A percentile compares a stretch with the other conserved stretches of the same genome.
These are phyloP conservation scores for Suhomyces yuchorum DNA, from an alignment of 1,139 yeast genomes.

Conservation along the genomic window DNA sequence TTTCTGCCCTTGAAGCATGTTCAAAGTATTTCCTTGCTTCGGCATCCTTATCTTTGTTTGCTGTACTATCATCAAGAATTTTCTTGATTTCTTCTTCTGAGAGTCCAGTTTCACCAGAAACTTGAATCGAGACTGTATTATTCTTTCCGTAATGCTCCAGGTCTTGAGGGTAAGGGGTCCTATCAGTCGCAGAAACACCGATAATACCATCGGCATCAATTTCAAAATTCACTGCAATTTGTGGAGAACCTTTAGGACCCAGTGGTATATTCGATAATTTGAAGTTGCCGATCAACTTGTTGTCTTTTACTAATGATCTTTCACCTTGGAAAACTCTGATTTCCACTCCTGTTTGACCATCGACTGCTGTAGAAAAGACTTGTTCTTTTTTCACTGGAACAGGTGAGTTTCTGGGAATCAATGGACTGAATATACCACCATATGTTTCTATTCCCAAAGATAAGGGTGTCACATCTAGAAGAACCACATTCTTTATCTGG, in stretches of 20 bases:
- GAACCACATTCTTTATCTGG: constrained; percentile 66
- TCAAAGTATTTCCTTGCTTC: constrained; percentile 43
- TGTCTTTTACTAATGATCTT: constrained; percentile 70
- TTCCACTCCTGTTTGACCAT: constrained; percentile 80
- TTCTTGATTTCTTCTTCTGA: constrained; percentile 62
- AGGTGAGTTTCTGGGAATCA: constrained; percentile 74
- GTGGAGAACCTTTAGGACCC: constrained; percentile 77
- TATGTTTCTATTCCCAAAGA: constrained; percentile 81
- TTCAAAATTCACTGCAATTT: constrained; percentile 70
- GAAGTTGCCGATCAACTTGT: constrained; percentile 72
- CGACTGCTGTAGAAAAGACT: constrained; percentile 80
- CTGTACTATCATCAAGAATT: constrained; percentile 55
- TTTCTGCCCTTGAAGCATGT: constrained; percentile 56
- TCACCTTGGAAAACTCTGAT: constrained; percentile 81
- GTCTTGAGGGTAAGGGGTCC: constrained; percentile 50
- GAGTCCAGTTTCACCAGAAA: constrained; percentile 68
- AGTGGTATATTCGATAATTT: constrained; percentile 67
- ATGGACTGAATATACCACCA: constrained; percentile 78
- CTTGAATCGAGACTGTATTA: constrained; percentile 60
- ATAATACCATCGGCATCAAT: constrained; percentile 85
- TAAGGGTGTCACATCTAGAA: constrained; percentile 77
- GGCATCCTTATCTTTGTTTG: constrained; percentile 45
- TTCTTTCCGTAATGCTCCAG: constrained; percentile 32
- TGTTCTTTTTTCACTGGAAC: constrained; percentile 74
- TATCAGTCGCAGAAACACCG: constrained; percentile 70